phyloP scores from a whole-genome alignment of 352 stramenopile species.

The Halophytophthora batemanensis region DNA sequence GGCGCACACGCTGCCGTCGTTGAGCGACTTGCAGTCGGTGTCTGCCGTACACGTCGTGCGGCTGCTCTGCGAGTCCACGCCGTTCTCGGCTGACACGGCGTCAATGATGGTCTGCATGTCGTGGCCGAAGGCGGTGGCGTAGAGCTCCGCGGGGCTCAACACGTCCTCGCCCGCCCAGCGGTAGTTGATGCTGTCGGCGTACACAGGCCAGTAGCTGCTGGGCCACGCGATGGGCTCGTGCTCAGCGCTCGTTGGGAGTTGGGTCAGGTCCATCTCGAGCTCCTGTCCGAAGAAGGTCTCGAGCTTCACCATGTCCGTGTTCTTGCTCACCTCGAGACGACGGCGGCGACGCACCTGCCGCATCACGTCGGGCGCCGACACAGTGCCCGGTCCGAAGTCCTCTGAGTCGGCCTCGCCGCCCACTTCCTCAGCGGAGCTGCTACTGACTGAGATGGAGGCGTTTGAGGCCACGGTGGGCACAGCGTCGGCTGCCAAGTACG shows the following conservation, averaged over 20 bases:
- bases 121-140: slow-evolving; percentile 45
- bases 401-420: not conserved
- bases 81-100: slow-evolving; percentile 41
- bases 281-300: slow-evolving; percentile 44
- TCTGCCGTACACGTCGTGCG: slow-evolving; percentile 26
- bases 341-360: slow-evolving; percentile 8
- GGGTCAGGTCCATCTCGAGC: slow-evolving; percentile 50
- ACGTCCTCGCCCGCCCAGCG: slow-evolving; percentile 31
- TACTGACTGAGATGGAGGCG: slow-evolving; percentile 4
- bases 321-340: slow-evolving; percentile 38
- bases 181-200: slow-evolving; percentile 64
- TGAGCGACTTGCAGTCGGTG: slow-evolving; percentile 28
- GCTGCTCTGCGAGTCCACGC: slow-evolving; percentile 38
- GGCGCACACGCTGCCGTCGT: slow-evolving; percentile 43
- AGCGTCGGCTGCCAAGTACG: slow-evolving; percentile 4
- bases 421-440: slow-evolving; percentile 1
- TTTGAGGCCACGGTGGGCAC: slow-evolving; percentile 24
- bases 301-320: slow-evolving; percentile 43
- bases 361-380: slow-evolving; percentile 11
- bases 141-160: slow-evolving; percentile 48
- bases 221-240: slow-evolving; percentile 56
- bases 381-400: slow-evolving; percentile 9
- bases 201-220: slow-evolving; percentile 67
- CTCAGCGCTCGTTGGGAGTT: slow-evolving; percentile 40
- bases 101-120: slow-evolving; percentile 38